These are phyloP conservation scores for Pythium chondricola DNA, from an alignment of 352 stramenopile genomes.

Conservation along the genomic window DNA sequence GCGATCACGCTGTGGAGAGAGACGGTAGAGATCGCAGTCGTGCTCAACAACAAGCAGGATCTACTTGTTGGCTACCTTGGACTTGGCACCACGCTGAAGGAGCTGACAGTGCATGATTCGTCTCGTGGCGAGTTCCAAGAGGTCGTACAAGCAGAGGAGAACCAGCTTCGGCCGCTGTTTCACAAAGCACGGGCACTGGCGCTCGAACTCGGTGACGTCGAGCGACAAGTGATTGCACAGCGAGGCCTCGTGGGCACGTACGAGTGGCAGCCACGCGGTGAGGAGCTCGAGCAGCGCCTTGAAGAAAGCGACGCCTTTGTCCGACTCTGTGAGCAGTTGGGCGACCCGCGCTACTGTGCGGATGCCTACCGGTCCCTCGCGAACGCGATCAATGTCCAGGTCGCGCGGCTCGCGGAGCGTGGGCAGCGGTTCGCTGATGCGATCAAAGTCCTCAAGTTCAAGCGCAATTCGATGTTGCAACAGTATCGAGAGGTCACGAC, in stretches of 20 bases:
- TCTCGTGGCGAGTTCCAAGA: conserved; percentile 7
- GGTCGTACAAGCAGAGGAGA: conserved; percentile 1
- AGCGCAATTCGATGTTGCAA: conserved; percentile 26
- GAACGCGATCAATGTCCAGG: conserved; percentile 48
- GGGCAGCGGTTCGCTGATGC: conserved; percentile 36
- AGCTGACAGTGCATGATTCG: conserved; percentile 17
- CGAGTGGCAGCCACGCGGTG: conserved; percentile 25
- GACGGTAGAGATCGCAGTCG: conserved; percentile 34
- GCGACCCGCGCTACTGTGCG: conserved; percentile 25
- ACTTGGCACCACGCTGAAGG: conserved; percentile 33
- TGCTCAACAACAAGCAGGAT: conserved; percentile 32
- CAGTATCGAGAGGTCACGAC: conserved; percentile 7
- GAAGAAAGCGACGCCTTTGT: conserved; percentile 46
- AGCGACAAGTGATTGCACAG: conserved; percentile 44
- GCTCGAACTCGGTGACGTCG: conserved; percentile 28
- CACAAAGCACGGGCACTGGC: conserved; percentile 37
- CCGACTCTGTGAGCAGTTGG: conserved; percentile 33
- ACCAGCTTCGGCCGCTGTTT: conserved; percentile 34
- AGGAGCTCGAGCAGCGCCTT: conserved; percentile 33
- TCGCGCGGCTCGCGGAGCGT: conserved; percentile 28
- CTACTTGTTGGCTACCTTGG: conserved; percentile 39
- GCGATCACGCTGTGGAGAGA: conserved; percentile 50
- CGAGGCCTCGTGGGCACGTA: conserved; percentile 41
- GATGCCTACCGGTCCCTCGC: conserved; percentile 47
- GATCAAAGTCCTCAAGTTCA: conserved; percentile 36